Conservation (phyloP, 306 rosid species). For the Inga oerstediana region DNA sequence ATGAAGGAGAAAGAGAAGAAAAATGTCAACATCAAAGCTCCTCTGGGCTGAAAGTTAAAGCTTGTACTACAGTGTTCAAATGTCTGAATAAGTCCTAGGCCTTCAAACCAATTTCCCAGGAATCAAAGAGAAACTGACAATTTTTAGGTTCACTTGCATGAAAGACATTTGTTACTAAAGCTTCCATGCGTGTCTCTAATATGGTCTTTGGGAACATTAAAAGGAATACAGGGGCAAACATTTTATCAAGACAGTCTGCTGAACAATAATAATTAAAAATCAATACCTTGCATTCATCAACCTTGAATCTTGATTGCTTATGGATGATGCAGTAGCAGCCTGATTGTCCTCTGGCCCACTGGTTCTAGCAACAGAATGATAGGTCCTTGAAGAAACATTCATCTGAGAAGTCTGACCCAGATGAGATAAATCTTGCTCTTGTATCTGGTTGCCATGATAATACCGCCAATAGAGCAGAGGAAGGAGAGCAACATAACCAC, state of each 20-base stretch:
- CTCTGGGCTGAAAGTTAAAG: not conserved
- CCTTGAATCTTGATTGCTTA: constrained; percentile 47
- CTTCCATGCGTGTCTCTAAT: constrained; percentile 7
- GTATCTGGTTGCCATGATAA: constrained; percentile 49
- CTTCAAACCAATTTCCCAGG: constrained; percentile 12
- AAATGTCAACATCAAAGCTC: not conserved
- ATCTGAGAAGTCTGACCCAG: constrained; percentile 52
- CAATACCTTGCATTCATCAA: constrained; percentile 59
- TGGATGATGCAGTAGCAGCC: constrained; percentile 38
- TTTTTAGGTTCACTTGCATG: not conserved
- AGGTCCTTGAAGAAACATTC: constrained; percentile 53
- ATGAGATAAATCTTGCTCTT: constrained; percentile 59
- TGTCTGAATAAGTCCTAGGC: constrained; percentile 11
- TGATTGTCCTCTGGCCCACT: constrained; percentile 54
- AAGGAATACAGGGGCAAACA: not conserved
- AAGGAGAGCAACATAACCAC: constrained; percentile 68
- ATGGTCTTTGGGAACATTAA: not conserved
- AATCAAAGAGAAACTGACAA: not conserved
- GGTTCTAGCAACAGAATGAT: constrained; percentile 47
- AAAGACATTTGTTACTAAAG: constrained; percentile 1
- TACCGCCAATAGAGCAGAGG: constrained; percentile 82
- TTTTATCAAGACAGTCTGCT: constrained; percentile 3
- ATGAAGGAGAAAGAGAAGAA: constrained; percentile 8
- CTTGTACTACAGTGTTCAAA: not conserved
- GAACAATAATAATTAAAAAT: constrained; percentile 27